Evolutionary conservation across 1,284 basidiomycete genomes (phyloP).

Genomic region (Apiotrichum porosum): DNA sequence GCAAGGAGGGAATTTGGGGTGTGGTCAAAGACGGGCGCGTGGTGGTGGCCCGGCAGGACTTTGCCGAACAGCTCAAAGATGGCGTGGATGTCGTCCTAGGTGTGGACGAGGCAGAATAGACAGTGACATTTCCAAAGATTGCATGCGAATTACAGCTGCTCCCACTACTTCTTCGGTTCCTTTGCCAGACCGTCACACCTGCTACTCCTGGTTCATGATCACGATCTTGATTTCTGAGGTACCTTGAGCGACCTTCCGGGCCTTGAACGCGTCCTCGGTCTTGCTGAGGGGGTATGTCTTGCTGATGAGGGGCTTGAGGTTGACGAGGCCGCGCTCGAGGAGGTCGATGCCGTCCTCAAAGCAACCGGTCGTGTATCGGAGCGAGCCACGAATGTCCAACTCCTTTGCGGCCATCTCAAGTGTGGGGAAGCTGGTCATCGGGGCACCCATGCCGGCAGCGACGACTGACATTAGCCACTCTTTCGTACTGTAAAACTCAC

Average conservation of each 20-base stretch:
- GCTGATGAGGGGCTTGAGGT: constrained; percentile 53
- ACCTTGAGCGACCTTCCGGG: constrained; percentile 48
- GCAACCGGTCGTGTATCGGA: constrained; percentile 31
- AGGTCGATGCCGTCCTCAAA: constrained; percentile 52
- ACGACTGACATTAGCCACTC: constrained; percentile 23
- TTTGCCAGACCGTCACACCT: too few species aligned
- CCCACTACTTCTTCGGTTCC: too few species aligned
- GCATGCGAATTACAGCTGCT: too few species aligned
- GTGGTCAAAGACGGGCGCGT: constrained; percentile 23
- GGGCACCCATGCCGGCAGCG: constrained; percentile 25
- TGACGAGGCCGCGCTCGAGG: constrained; percentile 51
- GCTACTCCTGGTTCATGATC: constrained; percentile 30
- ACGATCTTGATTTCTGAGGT: constrained; percentile 26
- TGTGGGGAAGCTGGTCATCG: constrained; percentile 23
- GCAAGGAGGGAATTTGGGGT: constrained; percentile 19
- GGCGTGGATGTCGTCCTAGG: too few species aligned
- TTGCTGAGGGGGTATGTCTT: constrained; percentile 53
- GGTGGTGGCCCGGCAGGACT: too few species aligned
- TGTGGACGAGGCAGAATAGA: too few species aligned
- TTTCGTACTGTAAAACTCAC: too few species aligned
- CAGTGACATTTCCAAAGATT: too few species aligned
- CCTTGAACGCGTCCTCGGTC: constrained; percentile 52
- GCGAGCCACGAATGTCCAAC: constrained; percentile 57
- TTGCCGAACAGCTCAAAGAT: too few species aligned
- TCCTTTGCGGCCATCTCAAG: constrained; percentile 56